These are phyloP conservation scores for Lipomyces yamanashiensis DNA, from an alignment of 805 yeast genomes.

Conservation along the genomic window DNA sequence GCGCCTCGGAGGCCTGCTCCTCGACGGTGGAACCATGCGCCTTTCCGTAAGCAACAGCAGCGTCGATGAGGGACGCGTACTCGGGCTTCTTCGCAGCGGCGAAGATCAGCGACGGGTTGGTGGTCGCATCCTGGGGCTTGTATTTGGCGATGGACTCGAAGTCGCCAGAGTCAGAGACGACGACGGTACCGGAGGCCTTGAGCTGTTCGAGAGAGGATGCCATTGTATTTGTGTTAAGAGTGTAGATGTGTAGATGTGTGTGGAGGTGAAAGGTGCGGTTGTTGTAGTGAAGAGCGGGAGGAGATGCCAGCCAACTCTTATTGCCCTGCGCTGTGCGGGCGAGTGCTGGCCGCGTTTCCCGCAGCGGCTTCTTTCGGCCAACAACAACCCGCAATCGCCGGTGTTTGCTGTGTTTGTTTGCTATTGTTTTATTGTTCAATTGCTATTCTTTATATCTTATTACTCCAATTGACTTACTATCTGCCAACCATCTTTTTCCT, in stretches of 20 bases:
- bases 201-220: conserved; percentile 84
- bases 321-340: conserved; percentile 5
- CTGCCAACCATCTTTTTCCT: too few relatives aligned
- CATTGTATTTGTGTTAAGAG: conserved; percentile 36
- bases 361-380: conserved; percentile 1
- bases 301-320: conserved; percentile 1
- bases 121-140: conserved; percentile 99
- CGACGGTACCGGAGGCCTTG: conserved; percentile 93
- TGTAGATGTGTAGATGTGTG: background rate
- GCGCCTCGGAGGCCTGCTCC: conserved; percentile 77
- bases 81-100: conserved; percentile 93
- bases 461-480: too few relatives aligned
- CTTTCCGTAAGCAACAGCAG: conserved; percentile 87
- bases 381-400: conserved; percentile 1
- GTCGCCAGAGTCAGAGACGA: conserved; percentile 99
- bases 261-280: background rate
- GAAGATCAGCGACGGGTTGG: conserved; percentile 95
- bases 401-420: background rate
- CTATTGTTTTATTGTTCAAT: background rate
- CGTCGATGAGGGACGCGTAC: conserved; percentile 86
- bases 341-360: conserved; percentile 5
- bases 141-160: conserved; percentile 96
- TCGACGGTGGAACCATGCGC: conserved; percentile 48
- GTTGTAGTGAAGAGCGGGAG: background rate
- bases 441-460: too few relatives aligned